These are phyloP conservation scores for Coniosporium apollinis DNA, from an alignment of 495 filamentous ascomycete genomes.

Conservation along the genomic window DNA sequence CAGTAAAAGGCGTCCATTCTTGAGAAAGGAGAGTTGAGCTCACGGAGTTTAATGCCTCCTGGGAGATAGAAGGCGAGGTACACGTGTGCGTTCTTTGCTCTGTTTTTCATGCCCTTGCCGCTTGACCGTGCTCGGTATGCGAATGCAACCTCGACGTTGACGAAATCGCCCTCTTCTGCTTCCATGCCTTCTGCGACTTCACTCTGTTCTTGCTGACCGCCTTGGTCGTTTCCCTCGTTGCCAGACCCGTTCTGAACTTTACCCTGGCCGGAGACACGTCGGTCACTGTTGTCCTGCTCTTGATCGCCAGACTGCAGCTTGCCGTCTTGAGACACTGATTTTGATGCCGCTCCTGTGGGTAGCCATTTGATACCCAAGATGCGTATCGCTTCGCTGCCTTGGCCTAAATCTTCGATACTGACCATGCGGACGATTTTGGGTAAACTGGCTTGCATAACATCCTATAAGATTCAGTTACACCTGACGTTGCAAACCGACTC, in stretches of 20 bases:
- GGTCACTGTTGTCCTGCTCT: conserved; percentile 29
- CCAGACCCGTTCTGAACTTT: conserved; percentile 17
- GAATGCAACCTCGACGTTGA: conserved; percentile 54
- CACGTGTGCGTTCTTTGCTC: conserved; percentile 52
- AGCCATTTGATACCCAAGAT: conserved; percentile 51
- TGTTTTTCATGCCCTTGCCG: conserved; percentile 36
- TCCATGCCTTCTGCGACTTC: conserved; percentile 32
- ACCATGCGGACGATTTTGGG: conserved; percentile 50
- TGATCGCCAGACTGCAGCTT: conserved; percentile 25
- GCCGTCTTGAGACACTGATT: conserved; percentile 38
- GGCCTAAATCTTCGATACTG: conserved; percentile 50
- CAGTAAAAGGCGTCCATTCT: background rate
- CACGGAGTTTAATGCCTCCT: conserved; percentile 36
- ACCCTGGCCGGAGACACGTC: conserved; percentile 30
- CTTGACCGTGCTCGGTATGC: conserved; percentile 45
- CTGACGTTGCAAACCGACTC: no score
- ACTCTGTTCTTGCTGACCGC: conserved; percentile 16
- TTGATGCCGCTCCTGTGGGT: conserved; percentile 43
- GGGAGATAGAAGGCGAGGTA: conserved; percentile 52
- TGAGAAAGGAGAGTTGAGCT: conserved; percentile 2
- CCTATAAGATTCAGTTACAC: conserved; percentile 12
- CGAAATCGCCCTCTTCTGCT: conserved; percentile 56
- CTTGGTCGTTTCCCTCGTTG: conserved; percentile 18
- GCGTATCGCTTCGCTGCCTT: conserved; percentile 46
- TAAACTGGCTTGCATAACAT: conserved; percentile 54